These are phyloP conservation scores for Citrus australasica DNA, from an alignment of 345 rosid species.

Conservation along the genomic window DNA sequence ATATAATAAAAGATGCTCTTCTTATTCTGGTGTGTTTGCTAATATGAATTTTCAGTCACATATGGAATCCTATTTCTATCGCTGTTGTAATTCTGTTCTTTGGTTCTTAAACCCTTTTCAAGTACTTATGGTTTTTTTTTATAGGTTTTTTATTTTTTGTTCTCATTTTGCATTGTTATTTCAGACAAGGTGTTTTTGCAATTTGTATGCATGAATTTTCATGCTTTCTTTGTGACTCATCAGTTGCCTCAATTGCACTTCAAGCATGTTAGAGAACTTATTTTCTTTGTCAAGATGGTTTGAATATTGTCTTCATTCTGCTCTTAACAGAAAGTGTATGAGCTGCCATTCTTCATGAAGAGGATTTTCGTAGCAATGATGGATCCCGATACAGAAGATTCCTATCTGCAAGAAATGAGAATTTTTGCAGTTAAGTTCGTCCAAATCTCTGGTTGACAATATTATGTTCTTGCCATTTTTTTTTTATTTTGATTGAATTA, in stretches of 20 bases:
- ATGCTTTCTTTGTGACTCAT: background rate
- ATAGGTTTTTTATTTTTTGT: too few relatives aligned
- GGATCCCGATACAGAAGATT: constrained; percentile 67
- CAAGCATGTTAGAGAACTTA: background rate
- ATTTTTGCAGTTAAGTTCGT: constrained; percentile 66
- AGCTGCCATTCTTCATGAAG: constrained; percentile 67
- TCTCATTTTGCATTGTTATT: background rate
- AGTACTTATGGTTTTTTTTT: too few relatives aligned
- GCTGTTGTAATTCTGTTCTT: too few relatives aligned
- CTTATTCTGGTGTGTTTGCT: background rate
- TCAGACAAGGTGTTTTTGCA: background rate
- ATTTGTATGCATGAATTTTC: background rate
- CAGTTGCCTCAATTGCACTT: background rate
- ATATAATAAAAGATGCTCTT: background rate
- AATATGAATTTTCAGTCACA: background rate
- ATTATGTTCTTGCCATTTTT: background rate
- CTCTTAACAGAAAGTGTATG: constrained; percentile 52
- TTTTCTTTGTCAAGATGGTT: constrained; percentile 2
- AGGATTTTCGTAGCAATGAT: constrained; percentile 57
- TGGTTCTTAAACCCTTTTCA: too few relatives aligned
- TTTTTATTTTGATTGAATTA: background rate
- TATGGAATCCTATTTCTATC: background rate
- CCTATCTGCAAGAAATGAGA: constrained; percentile 58
- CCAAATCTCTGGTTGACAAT: background rate
- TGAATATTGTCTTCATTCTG: constrained; percentile 13